These are phyloP conservation scores for Cercospora zeae-maydis DNA, from an alignment of 2,329 filamentous ascomycete genomes.

Conservation along the genomic window DNA sequence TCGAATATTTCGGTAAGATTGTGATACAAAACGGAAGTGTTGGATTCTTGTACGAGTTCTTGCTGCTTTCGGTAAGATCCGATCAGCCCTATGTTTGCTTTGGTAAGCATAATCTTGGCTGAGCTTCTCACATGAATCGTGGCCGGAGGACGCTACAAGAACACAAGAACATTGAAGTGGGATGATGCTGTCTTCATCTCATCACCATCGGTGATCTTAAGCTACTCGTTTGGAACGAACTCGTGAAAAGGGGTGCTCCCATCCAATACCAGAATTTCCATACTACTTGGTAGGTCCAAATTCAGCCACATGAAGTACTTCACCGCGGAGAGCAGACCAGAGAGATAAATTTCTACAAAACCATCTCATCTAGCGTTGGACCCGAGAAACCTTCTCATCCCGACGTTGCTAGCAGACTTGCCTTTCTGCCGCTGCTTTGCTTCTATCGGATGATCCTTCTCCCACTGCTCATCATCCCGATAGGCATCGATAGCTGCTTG, in stretches of 20 bases:
- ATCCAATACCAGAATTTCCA: background rate
- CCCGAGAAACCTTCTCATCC: conserved; percentile 39
- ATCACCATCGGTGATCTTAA: background rate
- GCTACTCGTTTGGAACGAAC: background rate
- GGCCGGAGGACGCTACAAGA: background rate
- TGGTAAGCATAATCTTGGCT: background rate
- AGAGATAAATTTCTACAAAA: background rate
- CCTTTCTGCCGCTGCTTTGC: conserved; percentile 47
- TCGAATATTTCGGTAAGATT: background rate
- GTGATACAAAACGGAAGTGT: background rate
- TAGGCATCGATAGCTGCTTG: conserved; percentile 61
- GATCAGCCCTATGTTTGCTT: background rate
- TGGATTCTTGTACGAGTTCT: background rate
- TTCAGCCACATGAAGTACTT: background rate
- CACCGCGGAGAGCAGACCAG: background rate
- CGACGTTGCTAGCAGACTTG: conserved; percentile 32
- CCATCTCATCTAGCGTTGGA: conserved; percentile 9
- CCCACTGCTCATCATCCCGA: conserved; percentile 72
- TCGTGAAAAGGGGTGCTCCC: background rate
- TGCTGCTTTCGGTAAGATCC: background rate
- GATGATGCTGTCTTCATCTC: background rate
- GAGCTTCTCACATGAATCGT: background rate
- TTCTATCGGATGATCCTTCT: conserved; percentile 61
- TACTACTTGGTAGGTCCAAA: background rate
- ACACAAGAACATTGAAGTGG: background rate